These are phyloP conservation scores for Sorghum bicolor DNA, from an alignment of 176 grass and related monocot species.

Conservation along the genomic window Sorghum_bicolor_NCBIv3 NC_012870.2:6104001-6104500, in stretches of 20 bases:
- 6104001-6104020: slow-evolving; percentile 36
- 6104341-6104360: slow-evolving; percentile 82
- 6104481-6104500: slow-evolving; percentile 51
- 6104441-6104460: slow-evolving; percentile 32
- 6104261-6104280: not conserved
- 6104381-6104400: slow-evolving; percentile 87
- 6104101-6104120: slow-evolving; percentile 23
- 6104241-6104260: not conserved
- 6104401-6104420: slow-evolving; percentile 96
- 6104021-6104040: slow-evolving; percentile 43
- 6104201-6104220: slow-evolving; percentile 48
- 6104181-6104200: not conserved
- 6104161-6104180: not conserved
- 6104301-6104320: slow-evolving; percentile 37
- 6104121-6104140: slow-evolving; percentile 21
- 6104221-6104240: slow-evolving; percentile 51
- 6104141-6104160: slow-evolving; percentile 13
- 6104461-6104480: not conserved
- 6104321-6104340: slow-evolving; percentile 39
- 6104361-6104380: slow-evolving; percentile 80
- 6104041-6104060: slow-evolving; percentile 32
- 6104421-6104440: slow-evolving; percentile 48
- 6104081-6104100: slow-evolving; percentile 3
- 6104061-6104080: slow-evolving; percentile 25
- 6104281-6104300: slow-evolving; percentile 27